Evolutionary conservation across 805 yeast genomes (phyloP).

Genomic region (Wickerhamiella occidentalis): DNA sequence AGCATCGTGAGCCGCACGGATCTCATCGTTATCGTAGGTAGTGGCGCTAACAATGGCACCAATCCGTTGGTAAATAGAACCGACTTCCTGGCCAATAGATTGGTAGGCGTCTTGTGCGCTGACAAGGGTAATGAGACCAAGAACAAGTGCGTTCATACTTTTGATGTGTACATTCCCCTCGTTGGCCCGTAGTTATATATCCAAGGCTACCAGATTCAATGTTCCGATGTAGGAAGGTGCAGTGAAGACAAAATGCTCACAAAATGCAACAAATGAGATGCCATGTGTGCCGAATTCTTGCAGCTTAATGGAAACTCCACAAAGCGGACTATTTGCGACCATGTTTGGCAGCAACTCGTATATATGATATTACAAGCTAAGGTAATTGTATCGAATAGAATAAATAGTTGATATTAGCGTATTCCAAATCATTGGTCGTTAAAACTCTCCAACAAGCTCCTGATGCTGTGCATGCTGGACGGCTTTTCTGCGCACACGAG

Average conservation of each 20-base stretch:
- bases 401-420: too few species aligned
- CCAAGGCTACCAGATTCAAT: neutral
- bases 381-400: too few species aligned
- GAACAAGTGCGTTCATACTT: slow-evolving; percentile 8
- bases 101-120: slow-evolving; percentile 25
- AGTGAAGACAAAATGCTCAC: neutral
- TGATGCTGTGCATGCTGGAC: too few species aligned
- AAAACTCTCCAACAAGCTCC: too few species aligned
- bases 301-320: neutral
- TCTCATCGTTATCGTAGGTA: slow-evolving; percentile 11
- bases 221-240: neutral
- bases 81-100: slow-evolving; percentile 49
- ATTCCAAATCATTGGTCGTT: too few species aligned
- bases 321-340: neutral
- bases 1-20: slow-evolving; percentile 11
- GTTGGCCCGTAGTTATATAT: neutral
- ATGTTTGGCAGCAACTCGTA: too few species aligned
- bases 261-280: neutral
- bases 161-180: neutral
- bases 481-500: too few species aligned
- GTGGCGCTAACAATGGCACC: slow-evolving; percentile 41
- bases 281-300: neutral
- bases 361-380: too few species aligned
- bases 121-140: slow-evolving; percentile 2
- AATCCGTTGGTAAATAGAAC: slow-evolving; percentile 60